Evolutionary conservation across 208 protist genomes (phyloP), one percentile per base, ranked within the genome.

Genomic region (Herpetomonas tarakana): DNA sequence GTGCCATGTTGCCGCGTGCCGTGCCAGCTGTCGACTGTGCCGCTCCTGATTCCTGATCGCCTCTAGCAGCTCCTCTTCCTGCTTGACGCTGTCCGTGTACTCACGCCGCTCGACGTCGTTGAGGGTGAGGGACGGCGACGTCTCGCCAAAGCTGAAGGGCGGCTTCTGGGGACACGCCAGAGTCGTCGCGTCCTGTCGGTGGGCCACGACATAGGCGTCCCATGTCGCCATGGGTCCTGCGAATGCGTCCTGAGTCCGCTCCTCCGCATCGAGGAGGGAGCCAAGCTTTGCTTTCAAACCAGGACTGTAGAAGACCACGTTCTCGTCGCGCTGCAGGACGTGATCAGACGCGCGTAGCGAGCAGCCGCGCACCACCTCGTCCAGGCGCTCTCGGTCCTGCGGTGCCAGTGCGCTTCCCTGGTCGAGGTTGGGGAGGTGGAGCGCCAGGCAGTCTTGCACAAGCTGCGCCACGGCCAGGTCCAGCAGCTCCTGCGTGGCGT

Each of bases 131-230:
- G 58, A 65, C 11, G 80, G 76, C 9, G 38, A 31, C 3, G 71
- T 18, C 46, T 92, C 85, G 21, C 77, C 70, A 52, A 86, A 83
- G 61, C 78, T 88, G 55, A 91, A 94, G 0, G 83, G 88, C 24
- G 65, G 72, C 41, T 56, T 54, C 30, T 94, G 82, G 35, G 88
- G 76, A 1, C 61, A 73, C 7, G 77, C 65, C 35, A 87, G 65
- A 0, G 52, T 51, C 0, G 55, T 2, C 16, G 46, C 35, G 49
- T 62, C 55, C 27, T 80, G 73, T 19, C 75, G 64, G 29, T 77
- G 44, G 22, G 14, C 50, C 9, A 71, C 62, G 3, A 87, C 66
- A 71, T 74, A 82, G 0, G 47, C 27, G 22, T 66, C 44, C 80
- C 80, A 87, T 21, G 76, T 51, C n/a, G 52, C 57, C 11, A 18